Conservation (phyloP, 2,329 filamentous ascomycete genomes). For the Verticillium nubilum region DNA sequence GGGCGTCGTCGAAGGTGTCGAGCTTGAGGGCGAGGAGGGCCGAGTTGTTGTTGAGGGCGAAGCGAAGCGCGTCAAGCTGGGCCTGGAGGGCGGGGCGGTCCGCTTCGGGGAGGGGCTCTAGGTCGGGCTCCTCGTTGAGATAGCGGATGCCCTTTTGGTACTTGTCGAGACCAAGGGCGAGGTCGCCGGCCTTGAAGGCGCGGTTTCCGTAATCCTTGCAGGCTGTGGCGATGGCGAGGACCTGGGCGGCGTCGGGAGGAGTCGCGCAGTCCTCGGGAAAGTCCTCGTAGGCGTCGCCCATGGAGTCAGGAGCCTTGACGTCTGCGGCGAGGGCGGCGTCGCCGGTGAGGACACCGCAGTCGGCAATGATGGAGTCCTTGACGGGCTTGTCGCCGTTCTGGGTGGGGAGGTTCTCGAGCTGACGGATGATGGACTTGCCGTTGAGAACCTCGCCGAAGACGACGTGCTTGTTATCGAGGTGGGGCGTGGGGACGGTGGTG, state of each 20-base stretch:
- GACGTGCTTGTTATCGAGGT: constrained; percentile 94
- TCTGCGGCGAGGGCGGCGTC: constrained; percentile 62
- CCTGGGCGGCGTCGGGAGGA: constrained; percentile 59
- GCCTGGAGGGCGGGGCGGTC: constrained; percentile 54
- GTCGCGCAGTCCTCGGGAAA: constrained; percentile 78
- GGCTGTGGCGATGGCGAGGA: constrained; percentile 73
- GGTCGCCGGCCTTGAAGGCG: constrained; percentile 78
- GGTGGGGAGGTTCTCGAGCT: constrained; percentile 80
- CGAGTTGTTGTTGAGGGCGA: constrained; percentile 83
- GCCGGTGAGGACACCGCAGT: constrained; percentile 81
- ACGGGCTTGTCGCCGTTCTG: constrained; percentile 71
- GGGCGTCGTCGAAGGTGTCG: constrained; percentile 62
- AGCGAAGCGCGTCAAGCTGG: constrained; percentile 58
- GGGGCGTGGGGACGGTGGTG: constrained; percentile 90
- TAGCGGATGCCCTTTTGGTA: constrained; percentile 93
- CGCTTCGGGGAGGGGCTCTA: constrained; percentile 65
- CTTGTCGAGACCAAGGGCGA: constrained; percentile 71
- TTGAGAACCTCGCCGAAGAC: constrained; percentile 93
- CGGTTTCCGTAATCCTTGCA: constrained; percentile 91
- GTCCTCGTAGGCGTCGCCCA: constrained; percentile 91
- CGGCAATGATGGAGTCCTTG: constrained; percentile 66
- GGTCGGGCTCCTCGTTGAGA: constrained; percentile 75
- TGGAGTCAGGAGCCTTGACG: constrained; percentile 67
- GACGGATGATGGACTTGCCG: constrained; percentile 85
- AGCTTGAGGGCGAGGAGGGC: constrained; percentile 83